Base-by-base conservation (phyloP, 306 rosid genomes). In the Phaseolus lunatus region DNA sequence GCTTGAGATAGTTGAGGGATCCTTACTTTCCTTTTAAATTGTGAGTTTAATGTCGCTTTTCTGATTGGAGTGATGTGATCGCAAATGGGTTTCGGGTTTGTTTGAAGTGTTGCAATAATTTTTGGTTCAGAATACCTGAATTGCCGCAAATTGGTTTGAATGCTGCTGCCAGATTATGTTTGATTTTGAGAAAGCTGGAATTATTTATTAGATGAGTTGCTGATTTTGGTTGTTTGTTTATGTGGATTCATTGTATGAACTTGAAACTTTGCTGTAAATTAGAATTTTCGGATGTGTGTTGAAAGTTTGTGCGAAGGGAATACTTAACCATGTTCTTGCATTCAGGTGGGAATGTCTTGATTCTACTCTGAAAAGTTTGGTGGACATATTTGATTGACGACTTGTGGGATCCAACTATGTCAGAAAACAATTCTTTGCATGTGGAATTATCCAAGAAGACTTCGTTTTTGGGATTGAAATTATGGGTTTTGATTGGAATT, bases 401-500 rank as follows among this genome's bases (percentile, higher is more conserved):
- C 24, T 80, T 84, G 37, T 83, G 44, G 73, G 71, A 58, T 73
- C 69, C 78, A 78, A 67, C 69, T 44, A 94, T 91, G 97, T 77
- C 94, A 70, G 59, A 86, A 9, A 81, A 64, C 65, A 33, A 76
- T 68, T 84, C 91, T 77, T 80, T 94, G 85, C 77, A 88, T 54
- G 85, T 79, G 20, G 89, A 89, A 84, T 76, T 94, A 69, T 91
- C 96, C 1, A 94, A 83, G 87, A 91, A 88, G 89, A 91, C 89
- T 1, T 77, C 82, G 0, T 44, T 90, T 78, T 77, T 92, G 77
- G 98, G 96, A 73, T 81, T 94, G 81, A 92, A 80, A 78, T 59
- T 92, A 77, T 94, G 97, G 97, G 96, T 92, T 87, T 83, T 92
- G 84, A 89, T 94, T 24, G 86, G 97, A 35, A 54, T 94, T 35